Percentiles rank a stretch among this genome's conserved stretches.
phyloP scores from a whole-genome alignment of 2,329 filamentous ascomycete species.

The Diaporthe citrichinensis region DNA sequence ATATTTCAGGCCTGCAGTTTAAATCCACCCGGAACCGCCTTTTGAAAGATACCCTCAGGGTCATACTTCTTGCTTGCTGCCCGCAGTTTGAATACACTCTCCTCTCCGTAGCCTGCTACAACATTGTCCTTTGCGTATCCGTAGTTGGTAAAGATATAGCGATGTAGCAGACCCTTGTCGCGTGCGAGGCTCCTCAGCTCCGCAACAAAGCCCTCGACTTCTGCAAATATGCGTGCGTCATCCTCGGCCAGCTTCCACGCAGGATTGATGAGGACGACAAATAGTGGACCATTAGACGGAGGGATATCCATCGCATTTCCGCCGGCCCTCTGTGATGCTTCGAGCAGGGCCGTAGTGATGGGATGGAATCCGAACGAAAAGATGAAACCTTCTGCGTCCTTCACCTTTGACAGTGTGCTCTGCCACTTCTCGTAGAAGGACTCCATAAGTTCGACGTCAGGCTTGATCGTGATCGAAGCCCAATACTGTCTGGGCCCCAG shows the following conservation, averaged over 20 bases:
- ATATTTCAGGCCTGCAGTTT: neutral
- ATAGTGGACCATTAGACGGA: conserved; percentile 44
- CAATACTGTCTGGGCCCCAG: neutral
- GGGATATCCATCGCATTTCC: conserved; percentile 44
- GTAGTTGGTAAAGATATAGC: conserved; percentile 43
- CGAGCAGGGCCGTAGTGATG: conserved; percentile 42
- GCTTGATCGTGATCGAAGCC: conserved; percentile 30
- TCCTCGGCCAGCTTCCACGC: conserved; percentile 41
- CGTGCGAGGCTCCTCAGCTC: conserved; percentile 32
- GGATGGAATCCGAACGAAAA: conserved; percentile 45
- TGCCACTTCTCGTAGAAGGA: conserved; percentile 43
- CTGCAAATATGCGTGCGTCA: conserved; percentile 38
- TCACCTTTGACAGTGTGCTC: conserved; percentile 38
- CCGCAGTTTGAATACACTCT: conserved; percentile 1
- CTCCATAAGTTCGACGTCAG: conserved; percentile 40
- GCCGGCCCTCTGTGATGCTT: conserved; percentile 42
- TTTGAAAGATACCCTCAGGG: conserved; percentile 39
- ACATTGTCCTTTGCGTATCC: conserved; percentile 39
- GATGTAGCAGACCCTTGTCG: conserved; percentile 40
- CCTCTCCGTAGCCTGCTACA: conserved; percentile 37
- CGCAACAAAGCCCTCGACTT: conserved; percentile 21
- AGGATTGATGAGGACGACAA: conserved; percentile 45
- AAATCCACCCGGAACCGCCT: conserved; percentile 42
- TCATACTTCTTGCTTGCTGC: neutral
- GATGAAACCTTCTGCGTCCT: conserved; percentile 43